Conservation (phyloP, 305 asterid genomes). For the Stenogyne calaminthoides region DNA sequence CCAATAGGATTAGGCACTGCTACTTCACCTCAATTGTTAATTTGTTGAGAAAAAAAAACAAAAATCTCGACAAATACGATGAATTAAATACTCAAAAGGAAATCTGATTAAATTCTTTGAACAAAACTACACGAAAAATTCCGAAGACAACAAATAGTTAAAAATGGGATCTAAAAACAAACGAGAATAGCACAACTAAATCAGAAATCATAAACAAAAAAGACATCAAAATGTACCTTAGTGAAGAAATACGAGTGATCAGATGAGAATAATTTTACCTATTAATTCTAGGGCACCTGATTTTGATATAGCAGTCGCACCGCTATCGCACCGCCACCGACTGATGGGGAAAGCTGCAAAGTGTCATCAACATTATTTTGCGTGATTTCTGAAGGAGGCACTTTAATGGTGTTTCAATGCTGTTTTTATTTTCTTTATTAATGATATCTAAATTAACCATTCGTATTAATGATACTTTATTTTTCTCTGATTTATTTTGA, state of each 20-base stretch:
- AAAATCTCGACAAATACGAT: background rate
- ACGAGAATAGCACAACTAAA: background rate
- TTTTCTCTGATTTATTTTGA: background rate
- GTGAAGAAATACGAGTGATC: slow-evolving; percentile 2
- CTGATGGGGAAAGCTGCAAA: slow-evolving; percentile 1
- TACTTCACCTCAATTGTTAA: slow-evolving; percentile 15
- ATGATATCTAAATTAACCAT: background rate
- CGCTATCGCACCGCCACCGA: slow-evolving; percentile 3
- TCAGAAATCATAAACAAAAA: slow-evolving; percentile 1
- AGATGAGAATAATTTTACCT: slow-evolving; percentile 6
- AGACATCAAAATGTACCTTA: slow-evolving; percentile 33
- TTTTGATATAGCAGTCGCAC: slow-evolving; percentile 1
- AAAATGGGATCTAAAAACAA: slow-evolving; percentile 6
- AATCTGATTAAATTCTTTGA: background rate
- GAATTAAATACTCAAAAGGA: background rate
- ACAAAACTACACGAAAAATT: background rate
- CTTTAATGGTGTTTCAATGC: background rate
- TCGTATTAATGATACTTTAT: background rate
- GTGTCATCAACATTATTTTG: background rate
- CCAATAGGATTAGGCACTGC: background rate
- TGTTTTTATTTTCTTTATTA: background rate
- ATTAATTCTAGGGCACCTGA: background rate
- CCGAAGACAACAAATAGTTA: background rate
- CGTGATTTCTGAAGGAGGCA: slow-evolving; percentile 20
- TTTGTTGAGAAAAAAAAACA: background rate